phyloP scores from a whole-genome alignment of 768 basidiomycete genomes.

The Neoboletus subvelutipes region DNA sequence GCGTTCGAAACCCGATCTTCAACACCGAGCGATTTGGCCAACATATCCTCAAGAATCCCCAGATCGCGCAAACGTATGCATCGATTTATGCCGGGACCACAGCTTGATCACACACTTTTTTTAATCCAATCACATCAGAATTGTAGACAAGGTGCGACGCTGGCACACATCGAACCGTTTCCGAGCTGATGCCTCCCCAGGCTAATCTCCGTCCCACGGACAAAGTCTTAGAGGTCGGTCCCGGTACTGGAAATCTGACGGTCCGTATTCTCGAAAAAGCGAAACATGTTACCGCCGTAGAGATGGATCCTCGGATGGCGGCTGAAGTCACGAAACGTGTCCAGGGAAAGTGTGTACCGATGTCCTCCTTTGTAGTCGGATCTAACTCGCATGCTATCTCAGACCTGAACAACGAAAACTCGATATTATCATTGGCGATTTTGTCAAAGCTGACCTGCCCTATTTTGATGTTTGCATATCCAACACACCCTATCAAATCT shows the following conservation, averaged over 20 bases:
- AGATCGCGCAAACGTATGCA: conserved; percentile 83
- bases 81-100: conserved; percentile 21
- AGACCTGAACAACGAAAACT: conserved; percentile 96
- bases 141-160: conserved; percentile 56
- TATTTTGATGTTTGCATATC: conserved; percentile 99
- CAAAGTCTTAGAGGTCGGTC: conserved; percentile 95
- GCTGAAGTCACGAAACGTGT: conserved; percentile 96
- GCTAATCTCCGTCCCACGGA: conserved; percentile 93
- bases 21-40: conserved; percentile 96
- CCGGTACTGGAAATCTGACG: conserved; percentile 96
- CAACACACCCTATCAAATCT: conserved; percentile 99
- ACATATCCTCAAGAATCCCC: conserved; percentile 94
- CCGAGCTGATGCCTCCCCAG: conserved; percentile 36
- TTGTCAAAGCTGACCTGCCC: conserved; percentile 96
- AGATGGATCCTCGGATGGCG: conserved; percentile 99
- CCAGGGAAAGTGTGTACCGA: conserved; percentile 85
- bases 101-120: conserved; percentile 9
- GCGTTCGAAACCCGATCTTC: conserved; percentile 81
- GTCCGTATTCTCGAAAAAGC: conserved; percentile 91
- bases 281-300: conserved; percentile 90
- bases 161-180: not conserved
- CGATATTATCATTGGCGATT: conserved; percentile 94
- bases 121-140: conserved; percentile 34
- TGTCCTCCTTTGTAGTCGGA: not conserved
- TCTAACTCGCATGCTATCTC: not conserved